A percentile compares a stretch with the other conserved stretches of the same genome.
These are phyloP conservation scores for Graphiopsis chlorocephala DNA, from an alignment of 2,329 filamentous ascomycete genomes.

Conservation along the genomic window DNA sequence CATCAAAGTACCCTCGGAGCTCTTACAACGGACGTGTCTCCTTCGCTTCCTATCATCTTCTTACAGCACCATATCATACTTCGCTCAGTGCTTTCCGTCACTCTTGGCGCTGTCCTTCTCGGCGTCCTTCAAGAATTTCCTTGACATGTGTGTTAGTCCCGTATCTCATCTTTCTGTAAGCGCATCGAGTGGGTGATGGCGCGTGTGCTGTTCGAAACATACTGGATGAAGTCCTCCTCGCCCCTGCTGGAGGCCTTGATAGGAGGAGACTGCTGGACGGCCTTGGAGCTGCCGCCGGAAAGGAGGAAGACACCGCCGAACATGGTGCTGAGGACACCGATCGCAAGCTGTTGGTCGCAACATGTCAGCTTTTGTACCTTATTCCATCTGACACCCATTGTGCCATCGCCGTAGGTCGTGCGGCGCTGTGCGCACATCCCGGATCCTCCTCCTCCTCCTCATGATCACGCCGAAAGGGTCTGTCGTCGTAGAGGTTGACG, in stretches of 20 bases:
- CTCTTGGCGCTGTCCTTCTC: slow-evolving; percentile 43
- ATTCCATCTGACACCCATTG: not conserved
- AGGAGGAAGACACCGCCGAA: slow-evolving; percentile 47
- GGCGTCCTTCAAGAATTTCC: slow-evolving; percentile 52
- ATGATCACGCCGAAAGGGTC: slow-evolving; percentile 11
- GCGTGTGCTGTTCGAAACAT: slow-evolving; percentile 35
- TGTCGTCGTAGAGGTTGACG: slow-evolving; percentile 28
- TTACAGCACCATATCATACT: not conserved
- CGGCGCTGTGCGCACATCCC: not conserved
- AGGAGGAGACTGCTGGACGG: slow-evolving; percentile 51
- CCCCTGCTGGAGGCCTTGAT: slow-evolving; percentile 65
- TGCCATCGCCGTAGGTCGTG: not conserved
- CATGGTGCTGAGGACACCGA: slow-evolving; percentile 53
- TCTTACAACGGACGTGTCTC: slow-evolving; percentile 11
- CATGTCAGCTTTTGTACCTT: slow-evolving; percentile 7
- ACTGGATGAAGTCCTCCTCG: slow-evolving; percentile 68
- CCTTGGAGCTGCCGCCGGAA: slow-evolving; percentile 47
- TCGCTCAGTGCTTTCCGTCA: slow-evolving; percentile 24
- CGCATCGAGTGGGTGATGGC: not conserved
- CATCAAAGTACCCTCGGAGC: not conserved
- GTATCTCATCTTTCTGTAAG: not conserved
- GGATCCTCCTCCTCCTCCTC: not conserved
- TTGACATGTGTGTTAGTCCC: slow-evolving; percentile 23
- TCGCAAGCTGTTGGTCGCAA: slow-evolving; percentile 52
- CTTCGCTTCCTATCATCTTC: not conserved